Base-by-base conservation (phyloP, 257 asterid species). In the Solanum chaucha region DNA sequence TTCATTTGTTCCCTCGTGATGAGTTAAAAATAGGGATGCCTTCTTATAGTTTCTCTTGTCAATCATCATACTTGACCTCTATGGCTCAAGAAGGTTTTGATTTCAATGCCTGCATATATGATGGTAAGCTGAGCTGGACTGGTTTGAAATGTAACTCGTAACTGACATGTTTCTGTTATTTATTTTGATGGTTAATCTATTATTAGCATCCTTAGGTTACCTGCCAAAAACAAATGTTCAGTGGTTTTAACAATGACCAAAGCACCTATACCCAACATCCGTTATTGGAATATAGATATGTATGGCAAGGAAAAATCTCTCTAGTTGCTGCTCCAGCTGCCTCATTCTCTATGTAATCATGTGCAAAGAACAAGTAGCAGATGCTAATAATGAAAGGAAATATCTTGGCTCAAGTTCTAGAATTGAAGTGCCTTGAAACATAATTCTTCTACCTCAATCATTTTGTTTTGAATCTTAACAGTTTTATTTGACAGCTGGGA, bases 1-100 rank as follows among this genome's bases (percentile, higher is more conserved):
- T 97, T 90, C 98, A 95, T 89, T 89, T 97, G 92, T 97, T 97
- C 89, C 99, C 99, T 35, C 90, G 99, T 88, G 97, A 95, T 90
- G 98, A 95, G 92, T 87, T 97, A 91, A 95, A 89, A 87, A 86
- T 90, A 24, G 97, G 96, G 92, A 93, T 94, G 98, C 99, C 98
- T 35, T 93, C 96, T 87, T 95, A 97, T 89, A 91, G 93, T 89
- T 97, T 97, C 91, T 91, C 92, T 51, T 94, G 97, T 86, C 98
- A 97, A 85, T 90, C 98, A 28, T 94, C 98, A 30, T 90, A 93
- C 89, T 91, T 97, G 90, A 88, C 92, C 71, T 89, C 98, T 24
- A 93, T 95, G 98, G 96, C 95, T 28, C 92, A 78, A 77, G 96
- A 94, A 88, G 98, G 97, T 88, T 97, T 95, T 90, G 99, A 97